Evolutionary conservation across 305 asterid genomes (phyloP).

Genomic region (Salvia sclarea): DNA sequence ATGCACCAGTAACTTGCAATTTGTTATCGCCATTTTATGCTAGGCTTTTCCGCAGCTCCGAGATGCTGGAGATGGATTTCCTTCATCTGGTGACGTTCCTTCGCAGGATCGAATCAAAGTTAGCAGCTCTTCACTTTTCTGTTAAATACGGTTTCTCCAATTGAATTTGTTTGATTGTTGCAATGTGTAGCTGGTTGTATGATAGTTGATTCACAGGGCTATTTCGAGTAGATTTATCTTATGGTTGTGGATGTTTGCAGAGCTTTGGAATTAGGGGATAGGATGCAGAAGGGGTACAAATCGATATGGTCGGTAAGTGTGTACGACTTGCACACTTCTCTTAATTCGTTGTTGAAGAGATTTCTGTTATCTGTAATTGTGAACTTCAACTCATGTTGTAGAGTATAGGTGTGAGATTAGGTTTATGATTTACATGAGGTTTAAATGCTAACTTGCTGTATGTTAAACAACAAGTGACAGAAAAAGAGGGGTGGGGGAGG

Average conservation of each 20-base stretch:
- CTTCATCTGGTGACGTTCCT: conserved; percentile 35
- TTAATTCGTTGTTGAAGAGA: neutral
- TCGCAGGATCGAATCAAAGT: conserved; percentile 51
- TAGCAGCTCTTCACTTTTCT: conserved; percentile 28
- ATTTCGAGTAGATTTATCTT: conserved; percentile 11
- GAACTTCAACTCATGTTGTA: conserved; percentile 6
- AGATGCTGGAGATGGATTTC: conserved; percentile 45
- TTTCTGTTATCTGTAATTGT: neutral
- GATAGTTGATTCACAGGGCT: neutral
- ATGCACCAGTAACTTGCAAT: conserved; percentile 15
- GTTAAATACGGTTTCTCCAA: neutral
- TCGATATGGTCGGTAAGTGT: conserved; percentile 54
- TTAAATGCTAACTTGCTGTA: neutral
- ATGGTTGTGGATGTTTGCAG: conserved; percentile 43
- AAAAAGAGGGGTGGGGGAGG: neutral
- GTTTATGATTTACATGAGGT: neutral
- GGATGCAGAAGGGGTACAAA: conserved; percentile 43
- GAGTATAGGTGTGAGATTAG: conserved; percentile 3
- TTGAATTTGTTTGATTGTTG: neutral
- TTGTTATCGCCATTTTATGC: conserved; percentile 17
- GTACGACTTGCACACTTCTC: neutral
- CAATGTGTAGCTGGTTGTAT: neutral
- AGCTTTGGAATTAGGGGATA: conserved; percentile 54
- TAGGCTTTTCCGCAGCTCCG: conserved; percentile 26
- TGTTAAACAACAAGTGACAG: neutral